Evolutionary conservation across 1,284 basidiomycete species (phyloP), one percentile per base, ranked within the genome.

Genomic region (Coniferiporia sulphurascens): DNA sequence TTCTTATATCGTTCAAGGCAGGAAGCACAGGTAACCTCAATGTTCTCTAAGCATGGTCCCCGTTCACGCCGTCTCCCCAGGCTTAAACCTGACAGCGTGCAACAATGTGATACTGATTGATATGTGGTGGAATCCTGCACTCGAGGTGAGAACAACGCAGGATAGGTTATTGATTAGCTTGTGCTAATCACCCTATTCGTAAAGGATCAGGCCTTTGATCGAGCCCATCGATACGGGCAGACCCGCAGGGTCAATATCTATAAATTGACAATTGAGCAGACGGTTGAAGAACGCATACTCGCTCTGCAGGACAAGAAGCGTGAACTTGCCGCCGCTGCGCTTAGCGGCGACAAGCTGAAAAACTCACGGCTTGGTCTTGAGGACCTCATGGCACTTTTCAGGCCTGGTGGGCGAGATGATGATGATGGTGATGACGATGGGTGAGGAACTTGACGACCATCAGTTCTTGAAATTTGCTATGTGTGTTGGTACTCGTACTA

Each of bases 1-100:
- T 98, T 61, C 75, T 99, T 62, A 96, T 98, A 63, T 97, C 94
- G 0, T 96, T 98, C 84, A 98, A 97, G 72, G 93, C 95, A 12
- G 95, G 95, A 1, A 91, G 89, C 68, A 94, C 92, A 1, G 91
- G 90, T 88, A 66, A 64, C 67, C 60, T 43, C 52, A 52, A 72
- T 71, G 21, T 43, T n/a, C 22, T 22, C 54, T 56, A 48, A 22
- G 36, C 44, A 5, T 53, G 50, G 5, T 44, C 48, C 3, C 27
- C 5, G 5, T 27, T 27, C 27, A 27, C 27, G 27, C 5, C 27
- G 27, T 62, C 36, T 62, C 43, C 60, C 19, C 64, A 84, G 94
- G 95, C 54, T 80, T 99, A 45, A 99, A 99, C 71, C 70, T 99
- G 67, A 98, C 95, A 0, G 88, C 86, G 55, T 98, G 96, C 75